Evolutionary conservation across 495 filamentous ascomycete genomes (phyloP).

Genomic region (Daldinia vernicosa): DNA sequence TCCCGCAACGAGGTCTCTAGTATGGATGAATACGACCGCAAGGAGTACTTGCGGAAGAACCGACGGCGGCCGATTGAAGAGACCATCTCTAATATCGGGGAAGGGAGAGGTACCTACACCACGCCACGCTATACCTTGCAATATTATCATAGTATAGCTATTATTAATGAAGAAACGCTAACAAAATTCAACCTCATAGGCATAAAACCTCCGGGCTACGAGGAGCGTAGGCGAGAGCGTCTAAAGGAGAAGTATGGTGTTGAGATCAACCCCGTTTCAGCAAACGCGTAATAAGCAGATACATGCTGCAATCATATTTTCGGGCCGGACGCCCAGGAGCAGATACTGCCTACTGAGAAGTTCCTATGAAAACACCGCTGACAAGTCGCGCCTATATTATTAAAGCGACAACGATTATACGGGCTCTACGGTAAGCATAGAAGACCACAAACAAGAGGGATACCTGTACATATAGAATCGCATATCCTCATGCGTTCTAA

Average conservation of each 20-base stretch:
- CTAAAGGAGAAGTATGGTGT: constrained; percentile 92
- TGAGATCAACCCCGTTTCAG: constrained; percentile 70
- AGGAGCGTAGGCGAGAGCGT: constrained; percentile 81
- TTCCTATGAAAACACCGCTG: background rate
- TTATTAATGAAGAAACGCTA: background rate
- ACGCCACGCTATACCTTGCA: background rate
- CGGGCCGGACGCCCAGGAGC: background rate
- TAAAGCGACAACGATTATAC: background rate
- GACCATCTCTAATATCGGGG: constrained; percentile 83
- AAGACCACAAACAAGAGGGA: constrained; percentile 14
- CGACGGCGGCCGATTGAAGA: constrained; percentile 81
- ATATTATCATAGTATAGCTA: background rate
- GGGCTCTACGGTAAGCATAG: constrained; percentile 25
- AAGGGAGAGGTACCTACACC: constrained; percentile 79
- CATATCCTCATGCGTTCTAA: constrained; percentile 35
- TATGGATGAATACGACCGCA: constrained; percentile 82
- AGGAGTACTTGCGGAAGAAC: constrained; percentile 77
- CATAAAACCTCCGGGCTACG: constrained; percentile 84
- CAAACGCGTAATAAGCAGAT: constrained; percentile 31
- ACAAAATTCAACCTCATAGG: constrained; percentile 60
- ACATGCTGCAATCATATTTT: background rate
- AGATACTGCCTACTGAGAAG: background rate
- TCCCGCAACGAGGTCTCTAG: constrained; percentile 57
- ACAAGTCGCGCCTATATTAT: background rate
- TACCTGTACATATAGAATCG: constrained; percentile 47